These are phyloP conservation scores for Amanita rimosa DNA, from an alignment of 768 basidiomycete genomes.

Conservation along the genomic window DNA sequence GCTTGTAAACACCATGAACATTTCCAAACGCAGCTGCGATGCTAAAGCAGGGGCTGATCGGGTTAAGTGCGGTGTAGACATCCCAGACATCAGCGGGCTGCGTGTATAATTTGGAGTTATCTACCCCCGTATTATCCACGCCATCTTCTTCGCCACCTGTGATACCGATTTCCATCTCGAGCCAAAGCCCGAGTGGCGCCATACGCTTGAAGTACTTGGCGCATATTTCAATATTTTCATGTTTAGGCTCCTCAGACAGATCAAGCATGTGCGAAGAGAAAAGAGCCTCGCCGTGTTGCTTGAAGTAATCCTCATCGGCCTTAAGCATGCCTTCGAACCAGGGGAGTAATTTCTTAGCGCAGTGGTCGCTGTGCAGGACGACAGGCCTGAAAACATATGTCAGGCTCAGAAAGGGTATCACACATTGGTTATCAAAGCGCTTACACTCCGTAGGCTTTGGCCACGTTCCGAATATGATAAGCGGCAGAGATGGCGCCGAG, in stretches of 20 bases:
- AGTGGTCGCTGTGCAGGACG: conserved; percentile 96
- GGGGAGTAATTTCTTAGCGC: conserved; percentile 92
- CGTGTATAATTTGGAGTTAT: conserved; percentile 91
- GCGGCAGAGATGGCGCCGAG: conserved; percentile 89
- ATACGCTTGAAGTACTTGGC: conserved; percentile 93
- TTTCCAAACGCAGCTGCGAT: conserved; percentile 99
- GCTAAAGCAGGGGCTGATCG: conserved; percentile 87
- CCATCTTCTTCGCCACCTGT: conserved; percentile 99
- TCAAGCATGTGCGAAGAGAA: conserved; percentile 99
- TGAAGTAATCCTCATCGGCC: conserved; percentile 90
- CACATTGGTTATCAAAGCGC: conserved; percentile 20
- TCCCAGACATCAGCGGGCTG: conserved; percentile 96
- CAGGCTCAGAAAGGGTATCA: not conserved
- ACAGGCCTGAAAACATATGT: conserved; percentile 55
- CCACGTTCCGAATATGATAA: conserved; percentile 78
- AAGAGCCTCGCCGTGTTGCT: conserved; percentile 74
- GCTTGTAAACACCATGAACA: conserved; percentile 99
- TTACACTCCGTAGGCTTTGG: conserved; percentile 88
- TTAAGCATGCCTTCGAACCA: conserved; percentile 99
- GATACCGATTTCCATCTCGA: conserved; percentile 99
- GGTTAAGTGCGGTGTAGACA: conserved; percentile 73
- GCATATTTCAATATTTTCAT: conserved; percentile 90
- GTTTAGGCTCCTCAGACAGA: conserved; percentile 86
- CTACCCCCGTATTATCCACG: conserved; percentile 93
- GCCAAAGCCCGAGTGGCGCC: conserved; percentile 87